phyloP scores from a whole-genome alignment of 768 basidiomycete genomes.

The Chalciporus chontae region DNA sequence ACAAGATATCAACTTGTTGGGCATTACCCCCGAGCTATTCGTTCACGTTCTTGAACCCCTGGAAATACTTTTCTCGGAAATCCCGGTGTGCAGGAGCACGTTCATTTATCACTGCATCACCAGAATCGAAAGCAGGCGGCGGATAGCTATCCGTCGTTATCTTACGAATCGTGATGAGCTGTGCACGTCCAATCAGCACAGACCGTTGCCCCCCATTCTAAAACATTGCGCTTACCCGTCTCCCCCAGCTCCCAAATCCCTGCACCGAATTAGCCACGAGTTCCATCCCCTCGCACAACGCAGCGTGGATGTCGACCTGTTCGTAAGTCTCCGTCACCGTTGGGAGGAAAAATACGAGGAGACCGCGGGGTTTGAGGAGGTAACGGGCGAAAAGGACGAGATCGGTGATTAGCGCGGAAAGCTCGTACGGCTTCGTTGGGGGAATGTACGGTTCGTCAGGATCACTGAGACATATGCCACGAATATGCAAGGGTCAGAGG shows the following conservation, averaged over 20 bases:
- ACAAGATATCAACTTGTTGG: background rate
- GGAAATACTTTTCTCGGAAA: slow-evolving; percentile 86
- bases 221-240: slow-evolving; percentile 57
- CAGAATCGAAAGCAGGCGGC: slow-evolving; percentile 52
- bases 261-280: slow-evolving; percentile 87
- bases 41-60: slow-evolving; percentile 60
- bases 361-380: slow-evolving; percentile 78
- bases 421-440: slow-evolving; percentile 88
- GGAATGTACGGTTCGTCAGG: slow-evolving; percentile 77
- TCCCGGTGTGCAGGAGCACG: slow-evolving; percentile 83
- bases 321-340: slow-evolving; percentile 90
- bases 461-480: slow-evolving; percentile 7
- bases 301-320: slow-evolving; percentile 74
- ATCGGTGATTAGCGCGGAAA: slow-evolving; percentile 77
- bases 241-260: slow-evolving; percentile 92
- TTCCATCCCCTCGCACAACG: slow-evolving; percentile 85
- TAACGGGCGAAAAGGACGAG: slow-evolving; percentile 80
- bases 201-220: background rate
- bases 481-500: background rate
- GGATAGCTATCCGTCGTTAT: slow-evolving; percentile 40
- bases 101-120: slow-evolving; percentile 8
- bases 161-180: slow-evolving; percentile 93
- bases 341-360: slow-evolving; percentile 94
- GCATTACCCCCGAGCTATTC: background rate
- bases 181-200: slow-evolving; percentile 4